Evolutionary conservation across 495 filamentous ascomycete genomes (phyloP).

Genomic region (Endocarpon pusillum): DNA sequence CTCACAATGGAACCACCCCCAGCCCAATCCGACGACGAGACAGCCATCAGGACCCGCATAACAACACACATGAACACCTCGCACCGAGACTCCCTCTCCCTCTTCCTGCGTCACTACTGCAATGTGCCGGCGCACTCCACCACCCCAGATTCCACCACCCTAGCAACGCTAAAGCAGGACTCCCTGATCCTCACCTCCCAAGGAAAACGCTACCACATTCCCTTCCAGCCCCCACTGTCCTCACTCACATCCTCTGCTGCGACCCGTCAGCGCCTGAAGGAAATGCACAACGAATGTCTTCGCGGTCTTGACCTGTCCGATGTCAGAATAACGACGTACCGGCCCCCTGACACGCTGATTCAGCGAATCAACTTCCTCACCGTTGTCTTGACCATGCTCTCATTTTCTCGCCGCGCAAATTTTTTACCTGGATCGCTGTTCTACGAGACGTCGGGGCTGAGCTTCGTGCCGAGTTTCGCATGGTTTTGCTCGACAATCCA

Average conservation of each 20-base stretch:
- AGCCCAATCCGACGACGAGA: too few relatives aligned
- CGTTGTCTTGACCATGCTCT: slow-evolving; percentile 26
- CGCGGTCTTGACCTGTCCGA: slow-evolving; percentile 34
- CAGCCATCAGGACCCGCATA: slow-evolving; percentile 40
- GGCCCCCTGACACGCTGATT: slow-evolving; percentile 23
- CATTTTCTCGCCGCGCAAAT: slow-evolving; percentile 28
- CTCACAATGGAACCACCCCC: too few relatives aligned
- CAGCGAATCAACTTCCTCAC: slow-evolving; percentile 26
- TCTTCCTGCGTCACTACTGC: slow-evolving; percentile 48
- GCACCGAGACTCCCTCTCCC: slow-evolving; percentile 45
- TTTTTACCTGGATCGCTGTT: slow-evolving; percentile 37
- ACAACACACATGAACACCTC: slow-evolving; percentile 68
- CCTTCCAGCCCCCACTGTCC: slow-evolving; percentile 50
- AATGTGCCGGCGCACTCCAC: slow-evolving; percentile 27
- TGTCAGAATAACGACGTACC: slow-evolving; percentile 38
- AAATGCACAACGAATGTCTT: slow-evolving; percentile 46
- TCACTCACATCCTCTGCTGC: slow-evolving; percentile 43
- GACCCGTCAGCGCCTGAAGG: slow-evolving; percentile 43
- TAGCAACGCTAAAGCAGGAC: slow-evolving; percentile 42
- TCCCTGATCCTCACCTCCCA: slow-evolving; percentile 33
- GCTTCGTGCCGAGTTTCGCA: slow-evolving; percentile 28
- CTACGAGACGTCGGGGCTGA: slow-evolving; percentile 30
- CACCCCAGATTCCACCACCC: slow-evolving; percentile 30
- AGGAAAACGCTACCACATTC: slow-evolving; percentile 34
- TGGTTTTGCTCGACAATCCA: slow-evolving; percentile 31